Evolutionary conservation across 331 rosid species (phyloP).

Genomic region (Saraca asoca): DNA sequence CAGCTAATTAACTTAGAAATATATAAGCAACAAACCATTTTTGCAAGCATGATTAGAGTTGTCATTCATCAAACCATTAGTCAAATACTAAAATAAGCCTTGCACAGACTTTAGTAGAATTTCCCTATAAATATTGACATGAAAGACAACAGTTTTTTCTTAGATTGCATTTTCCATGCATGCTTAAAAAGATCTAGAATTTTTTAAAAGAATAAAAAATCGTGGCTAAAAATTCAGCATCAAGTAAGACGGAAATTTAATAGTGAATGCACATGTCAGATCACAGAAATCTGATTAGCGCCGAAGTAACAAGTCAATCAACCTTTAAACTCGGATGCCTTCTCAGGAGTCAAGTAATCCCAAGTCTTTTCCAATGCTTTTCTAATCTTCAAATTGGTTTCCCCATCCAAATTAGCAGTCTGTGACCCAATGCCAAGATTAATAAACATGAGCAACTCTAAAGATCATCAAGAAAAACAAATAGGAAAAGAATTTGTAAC

Average conservation of each 20-base stretch:
- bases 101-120: conserved; percentile 12
- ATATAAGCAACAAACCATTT: conserved; percentile 17
- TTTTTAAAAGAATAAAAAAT: not conserved
- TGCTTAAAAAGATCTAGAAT: not conserved
- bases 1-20: conserved; percentile 28
- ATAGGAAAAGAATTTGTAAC: conserved; percentile 37
- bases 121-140: not conserved
- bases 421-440: conserved; percentile 39
- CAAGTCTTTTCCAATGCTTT: conserved; percentile 96
- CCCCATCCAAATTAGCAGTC: conserved; percentile 99
- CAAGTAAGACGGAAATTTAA: conserved; percentile 13
- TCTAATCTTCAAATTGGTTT: conserved; percentile 94
- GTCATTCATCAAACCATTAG: conserved; percentile 7
- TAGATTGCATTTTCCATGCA: not conserved
- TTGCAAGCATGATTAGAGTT: conserved; percentile 14
- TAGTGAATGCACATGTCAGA: conserved; percentile 17
- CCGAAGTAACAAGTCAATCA: conserved; percentile 18
- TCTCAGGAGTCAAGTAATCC: conserved; percentile 89
- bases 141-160: not conserved
- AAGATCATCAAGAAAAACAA: conserved; percentile 18
- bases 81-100: conserved; percentile 3
- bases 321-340: conserved; percentile 95
- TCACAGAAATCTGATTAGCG: not conserved
- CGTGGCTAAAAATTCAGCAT: conserved; percentile 12
- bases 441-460: conserved; percentile 23